Percentiles rank a stretch among this genome's conserved stretches.
These are phyloP conservation scores for Thuidium tamariscinum DNA, from an alignment of 225 moss, liverwort and hornwort genomes.

Conservation along the genomic window DNA sequence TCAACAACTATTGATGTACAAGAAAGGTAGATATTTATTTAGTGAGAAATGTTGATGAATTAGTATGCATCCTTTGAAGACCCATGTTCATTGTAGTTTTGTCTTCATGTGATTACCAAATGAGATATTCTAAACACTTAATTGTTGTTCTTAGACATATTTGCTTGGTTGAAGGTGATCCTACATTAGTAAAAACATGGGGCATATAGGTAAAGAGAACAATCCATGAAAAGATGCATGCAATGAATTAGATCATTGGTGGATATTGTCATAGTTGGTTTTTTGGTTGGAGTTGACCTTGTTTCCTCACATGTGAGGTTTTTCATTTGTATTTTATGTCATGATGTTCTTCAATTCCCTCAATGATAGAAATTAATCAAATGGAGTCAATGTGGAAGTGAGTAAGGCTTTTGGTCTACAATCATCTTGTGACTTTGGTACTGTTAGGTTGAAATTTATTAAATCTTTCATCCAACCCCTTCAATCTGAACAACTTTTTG, in stretches of 20 bases:
- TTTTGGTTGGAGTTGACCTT: rapidly evolving
- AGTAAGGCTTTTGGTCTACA: not conserved
- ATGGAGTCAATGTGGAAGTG: too few species aligned
- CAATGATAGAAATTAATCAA: not conserved
- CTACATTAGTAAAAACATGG: not conserved
- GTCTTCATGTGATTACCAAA: too few species aligned
- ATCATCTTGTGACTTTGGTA: not conserved
- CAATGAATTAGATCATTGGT: not conserved
- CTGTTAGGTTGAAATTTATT: not conserved
- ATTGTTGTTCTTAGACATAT: rapidly evolving
- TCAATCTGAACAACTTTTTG: too few species aligned
- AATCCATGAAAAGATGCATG: not conserved
- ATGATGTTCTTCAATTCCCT: rapidly evolving
- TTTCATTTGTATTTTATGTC: not conserved
- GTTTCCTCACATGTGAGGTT: rapidly evolving
- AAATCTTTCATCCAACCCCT: not conserved
- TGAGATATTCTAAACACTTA: rapidly evolving
- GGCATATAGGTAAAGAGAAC: rapidly evolving
- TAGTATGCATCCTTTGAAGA: too few species aligned
- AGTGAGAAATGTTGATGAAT: too few species aligned
- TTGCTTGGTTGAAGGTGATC: rapidly evolving
- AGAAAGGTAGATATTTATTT: too few species aligned
- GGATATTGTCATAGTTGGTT: not conserved
- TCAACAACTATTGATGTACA: too few species aligned
- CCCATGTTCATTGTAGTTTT: too few species aligned